Evolutionary conservation across 2,329 filamentous ascomycete genomes (phyloP).

Genomic region (Colletotrichum viniferum): DNA sequence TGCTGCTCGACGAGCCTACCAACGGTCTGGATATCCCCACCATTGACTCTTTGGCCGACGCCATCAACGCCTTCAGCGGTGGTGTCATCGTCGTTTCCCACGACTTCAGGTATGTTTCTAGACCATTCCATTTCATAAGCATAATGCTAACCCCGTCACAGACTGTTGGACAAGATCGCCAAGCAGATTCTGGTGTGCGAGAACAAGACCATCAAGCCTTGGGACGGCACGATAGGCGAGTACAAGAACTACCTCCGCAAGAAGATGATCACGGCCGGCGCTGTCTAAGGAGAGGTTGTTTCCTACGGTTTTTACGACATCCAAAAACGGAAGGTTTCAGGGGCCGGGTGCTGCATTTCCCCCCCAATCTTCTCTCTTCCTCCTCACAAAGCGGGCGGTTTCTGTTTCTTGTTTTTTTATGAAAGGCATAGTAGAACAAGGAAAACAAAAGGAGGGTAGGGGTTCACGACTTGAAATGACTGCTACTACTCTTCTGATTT

Average conservation of each 20-base stretch:
- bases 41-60: conserved; percentile 95
- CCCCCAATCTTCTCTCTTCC: not conserved
- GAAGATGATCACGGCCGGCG: conserved; percentile 93
- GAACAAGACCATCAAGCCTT: conserved; percentile 89
- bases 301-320: not conserved
- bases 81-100: conserved; percentile 98
- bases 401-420: not conserved
- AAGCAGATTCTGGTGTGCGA: conserved; percentile 99
- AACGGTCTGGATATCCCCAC: conserved; percentile 99
- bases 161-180: conserved; percentile 97
- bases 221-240: conserved; percentile 87
- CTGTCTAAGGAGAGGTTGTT: conserved; percentile 65
- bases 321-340: not conserved
- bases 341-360: not conserved
- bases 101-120: conserved; percentile 86
- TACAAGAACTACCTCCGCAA: conserved; percentile 99
- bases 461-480: not conserved
- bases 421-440: not conserved
- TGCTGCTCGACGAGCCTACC: conserved; percentile 96
- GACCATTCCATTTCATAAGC: not conserved
- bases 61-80: conserved; percentile 94
- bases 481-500: not conserved
- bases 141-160: conserved; percentile 39
- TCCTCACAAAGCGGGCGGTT: not conserved
- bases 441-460: not conserved